A percentile compares a stretch with the other conserved stretches of the same genome.
Evolutionary conservation across 192 early-diverging fungal species (phyloP).

Genomic region (Chytriomyces sp.): DNA sequence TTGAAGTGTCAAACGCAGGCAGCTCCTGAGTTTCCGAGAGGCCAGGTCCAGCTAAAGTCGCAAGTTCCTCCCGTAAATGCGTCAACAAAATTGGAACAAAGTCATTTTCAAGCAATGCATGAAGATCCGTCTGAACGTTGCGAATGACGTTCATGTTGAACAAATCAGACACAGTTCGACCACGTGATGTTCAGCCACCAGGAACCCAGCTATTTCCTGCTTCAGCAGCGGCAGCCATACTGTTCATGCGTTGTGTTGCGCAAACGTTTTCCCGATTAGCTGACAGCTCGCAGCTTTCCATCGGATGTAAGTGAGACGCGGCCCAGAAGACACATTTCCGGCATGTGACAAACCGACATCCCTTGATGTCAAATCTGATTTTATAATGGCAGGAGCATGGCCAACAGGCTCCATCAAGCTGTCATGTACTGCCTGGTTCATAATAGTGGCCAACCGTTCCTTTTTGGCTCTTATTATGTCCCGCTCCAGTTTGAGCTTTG

Average conservation of each 20-base stretch:
- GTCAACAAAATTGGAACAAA: constrained; percentile 91
- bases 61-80: constrained; percentile 79
- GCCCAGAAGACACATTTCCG: too few species aligned
- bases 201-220: too few species aligned
- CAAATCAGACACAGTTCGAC: too few species aligned
- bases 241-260: too few species aligned
- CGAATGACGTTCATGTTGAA: constrained; percentile 67
- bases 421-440: background rate
- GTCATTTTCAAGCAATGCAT: constrained; percentile 74
- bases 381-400: background rate
- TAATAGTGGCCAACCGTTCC: background rate
- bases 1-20: too few species aligned
- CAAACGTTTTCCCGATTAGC: too few species aligned
- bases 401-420: constrained; percentile 45
- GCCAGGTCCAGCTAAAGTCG: constrained; percentile 81
- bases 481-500: background rate
- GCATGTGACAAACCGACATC: too few species aligned
- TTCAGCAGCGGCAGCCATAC: too few species aligned
- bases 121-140: constrained; percentile 76
- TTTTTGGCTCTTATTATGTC: background rate
- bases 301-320: too few species aligned
- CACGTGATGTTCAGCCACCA: too few species aligned
- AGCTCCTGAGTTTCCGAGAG: constrained; percentile 84
- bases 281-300: too few species aligned
- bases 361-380: too few species aligned